Evolutionary conservation across 1,139 yeast species (phyloP), one percentile per base, ranked within the genome.

Genomic region (Suhomyces guaymorum): DNA sequence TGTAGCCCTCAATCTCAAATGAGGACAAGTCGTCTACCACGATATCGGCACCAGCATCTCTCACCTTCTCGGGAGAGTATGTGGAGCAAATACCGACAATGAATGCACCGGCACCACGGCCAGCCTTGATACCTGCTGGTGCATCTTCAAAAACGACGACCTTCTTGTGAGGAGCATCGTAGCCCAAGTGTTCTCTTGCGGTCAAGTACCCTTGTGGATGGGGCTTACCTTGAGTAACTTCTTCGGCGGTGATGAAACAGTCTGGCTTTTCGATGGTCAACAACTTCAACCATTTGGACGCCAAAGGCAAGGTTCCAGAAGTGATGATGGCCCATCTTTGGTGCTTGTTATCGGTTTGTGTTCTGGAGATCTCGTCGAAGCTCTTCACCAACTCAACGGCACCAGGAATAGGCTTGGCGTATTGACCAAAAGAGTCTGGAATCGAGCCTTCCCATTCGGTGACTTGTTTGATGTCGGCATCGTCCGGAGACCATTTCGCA

Each of bases 101-200:
- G 56, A 75, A 73, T 52, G 94, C 90, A 46, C 94, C 95, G 16
- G 94, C 87, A 44, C 75, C 86, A 55, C 82, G 78, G 61, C 95
- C 95, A 28, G 95, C 92, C 42, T 75, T 67, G 46, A 86, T 80
- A 56, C 95, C 95, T 29, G 90, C 90, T 32, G 92, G 92, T 28
- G 94, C 94, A 57, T 85, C 95, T 64, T 85, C 95, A 54, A 84
- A 84, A 14, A 86, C 95, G 29, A 84, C 77, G 44, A 74, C 82
- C 55, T 69, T 70, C 54, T 71, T 70, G 39, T 64, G 44, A 39
- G 59, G 47, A 49, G 61, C 46, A 46, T 74, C 73, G 55, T 69
- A 70, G 26, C 82, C 79, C 51, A 80, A 67, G 39, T 75, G 64
- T 52, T 73, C 63, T 67, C 84, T 75, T 46, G 85, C 86, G 51